Conservation (phyloP, 2,329 filamentous ascomycete genomes). For the Alternaria postmessia region DNA sequence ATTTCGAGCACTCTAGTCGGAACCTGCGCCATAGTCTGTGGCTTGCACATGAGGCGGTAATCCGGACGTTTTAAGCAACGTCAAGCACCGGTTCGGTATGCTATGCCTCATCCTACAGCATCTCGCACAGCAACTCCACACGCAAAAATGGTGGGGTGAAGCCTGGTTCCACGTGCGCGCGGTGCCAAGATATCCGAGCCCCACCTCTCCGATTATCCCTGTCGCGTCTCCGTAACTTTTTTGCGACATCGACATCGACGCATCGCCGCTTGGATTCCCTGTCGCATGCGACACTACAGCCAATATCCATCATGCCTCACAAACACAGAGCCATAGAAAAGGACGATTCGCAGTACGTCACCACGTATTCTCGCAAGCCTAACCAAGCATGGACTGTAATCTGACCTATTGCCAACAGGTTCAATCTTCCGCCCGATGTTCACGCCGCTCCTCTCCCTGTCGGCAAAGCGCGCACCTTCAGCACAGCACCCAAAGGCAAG, state of each 20-base stretch:
- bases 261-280: background rate
- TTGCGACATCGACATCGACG: conserved; percentile 11
- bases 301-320: conserved; percentile 72
- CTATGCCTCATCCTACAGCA: background rate
- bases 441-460: conserved; percentile 67
- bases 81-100: conserved; percentile 1
- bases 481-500: conserved; percentile 42
- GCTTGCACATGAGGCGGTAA: conserved; percentile 1
- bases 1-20: background rate
- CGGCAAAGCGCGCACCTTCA: conserved; percentile 54
- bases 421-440: conserved; percentile 68
- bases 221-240: conserved; percentile 18
- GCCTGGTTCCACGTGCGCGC: background rate
- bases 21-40: background rate
- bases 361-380: conserved; percentile 4
- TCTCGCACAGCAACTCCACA: background rate
- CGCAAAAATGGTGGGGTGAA: conserved; percentile 5
- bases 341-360: conserved; percentile 49
- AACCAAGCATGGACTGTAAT: background rate
- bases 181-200: conserved; percentile 6
- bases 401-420: conserved; percentile 57
- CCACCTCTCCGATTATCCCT: conserved; percentile 12
- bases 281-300: background rate
- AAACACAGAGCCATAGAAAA: conserved; percentile 76
- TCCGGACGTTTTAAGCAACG: background rate